Evolutionary conservation across 306 rosid genomes (phyloP), one percentile per base, ranked within the genome.

Genomic region (Adenanthera pavonina): DNA sequence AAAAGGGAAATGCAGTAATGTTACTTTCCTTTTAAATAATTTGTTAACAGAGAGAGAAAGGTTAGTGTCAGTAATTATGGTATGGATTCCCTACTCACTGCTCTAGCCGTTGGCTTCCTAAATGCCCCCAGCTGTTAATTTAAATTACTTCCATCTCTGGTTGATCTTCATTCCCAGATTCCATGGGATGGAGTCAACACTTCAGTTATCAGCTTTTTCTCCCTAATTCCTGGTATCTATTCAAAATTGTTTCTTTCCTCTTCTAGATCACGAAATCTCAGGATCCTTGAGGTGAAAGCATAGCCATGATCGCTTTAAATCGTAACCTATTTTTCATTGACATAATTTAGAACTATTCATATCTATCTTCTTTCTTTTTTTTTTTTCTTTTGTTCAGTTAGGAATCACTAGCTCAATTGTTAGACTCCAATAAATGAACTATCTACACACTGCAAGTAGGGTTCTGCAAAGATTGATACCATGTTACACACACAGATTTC

Each of bases 1-100:
- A 82, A 80, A 81, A 72, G 38, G 69, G 61, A 78, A 79, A 76
- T 53, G 84, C 20, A 59, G 66, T 30, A 72, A 48, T 69, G 51
- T n/a, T 43, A 68, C 33, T 15, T 79, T 17, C 13, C 46, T 52
- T 44, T 36, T 4, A 60, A n/a, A 44, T 52, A 30, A 8, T 16
- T 36, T 11, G 13, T 67, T 16, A 13, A 25, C 34, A 84, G 68
- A 80, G 34, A 35, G 30, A 84, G 35, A 57, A 13, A 10, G 40
- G 40, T 44, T 41, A 8, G 15, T 59, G 36, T 10, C 25, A 36
- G 14, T 12, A 48, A 48, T 48, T 48, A 48, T 48, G 15, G 16
- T 4, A 48, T 48, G 16, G 53, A 48, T 48, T 48, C 53, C 53
- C 53, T 13, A 48, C 13, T 48, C 13, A 48, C 16, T 13, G 13